A percentile compares a stretch with the other conserved stretches of the same genome.
Conservation (phyloP, 164 flowering plant species). For the Brasenia schreberi region DNA sequence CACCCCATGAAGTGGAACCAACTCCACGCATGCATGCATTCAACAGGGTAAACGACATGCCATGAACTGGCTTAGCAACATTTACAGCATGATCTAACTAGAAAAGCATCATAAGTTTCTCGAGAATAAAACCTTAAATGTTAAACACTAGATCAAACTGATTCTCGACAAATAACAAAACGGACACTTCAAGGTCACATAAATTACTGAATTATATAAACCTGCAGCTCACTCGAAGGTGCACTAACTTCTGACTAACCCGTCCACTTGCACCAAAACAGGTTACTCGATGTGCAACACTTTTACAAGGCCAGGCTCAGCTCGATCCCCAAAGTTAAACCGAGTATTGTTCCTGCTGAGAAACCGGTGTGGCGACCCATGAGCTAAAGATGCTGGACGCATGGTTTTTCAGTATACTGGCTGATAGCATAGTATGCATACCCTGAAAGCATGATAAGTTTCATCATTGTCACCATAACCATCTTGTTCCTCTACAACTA, state of each 20-base stretch:
- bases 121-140: background rate
- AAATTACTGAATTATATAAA: no score
- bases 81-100: background rate
- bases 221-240: background rate
- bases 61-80: no score
- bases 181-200: no score
- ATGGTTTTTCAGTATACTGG: background rate
- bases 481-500: slow-evolving; percentile 7
- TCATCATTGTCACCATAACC: slow-evolving; percentile 13
- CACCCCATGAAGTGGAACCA: no score
- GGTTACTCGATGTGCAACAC: slow-evolving; percentile 8
- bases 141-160: background rate
- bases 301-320: slow-evolving; percentile 13
- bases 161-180: background rate
- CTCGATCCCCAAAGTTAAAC: background rate
- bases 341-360: background rate
- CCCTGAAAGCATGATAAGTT: background rate
- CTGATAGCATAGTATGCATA: background rate
- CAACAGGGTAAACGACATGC: no score
- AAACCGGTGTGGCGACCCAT: no score
- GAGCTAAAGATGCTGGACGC: no score
- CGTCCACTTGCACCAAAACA: background rate
- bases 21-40: no score
- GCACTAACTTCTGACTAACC: background rate
- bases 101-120: background rate